Percentiles rank a stretch among this genome's conserved stretches.
phyloP scores from a whole-genome alignment of 176 grass and related monocot species.

The Alopecurus myosuroides region DNA sequence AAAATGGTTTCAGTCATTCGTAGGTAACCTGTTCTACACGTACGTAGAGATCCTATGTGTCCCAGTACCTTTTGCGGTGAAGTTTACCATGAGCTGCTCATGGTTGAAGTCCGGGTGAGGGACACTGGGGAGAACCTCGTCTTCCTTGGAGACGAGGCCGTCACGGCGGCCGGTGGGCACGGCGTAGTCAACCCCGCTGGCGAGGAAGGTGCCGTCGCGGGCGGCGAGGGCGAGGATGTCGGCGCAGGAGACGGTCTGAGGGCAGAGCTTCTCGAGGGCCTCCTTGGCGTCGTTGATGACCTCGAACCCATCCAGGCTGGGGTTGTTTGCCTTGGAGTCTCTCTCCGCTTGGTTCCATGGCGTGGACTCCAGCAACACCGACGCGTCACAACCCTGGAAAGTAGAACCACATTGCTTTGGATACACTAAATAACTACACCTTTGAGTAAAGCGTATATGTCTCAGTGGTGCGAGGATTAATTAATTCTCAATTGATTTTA shows the following conservation, averaged over 20 bases:
- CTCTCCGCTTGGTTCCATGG: conserved; percentile 18
- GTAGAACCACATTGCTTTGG: neutral
- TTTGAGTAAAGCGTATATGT: too few species aligned
- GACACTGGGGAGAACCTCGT: conserved; percentile 14
- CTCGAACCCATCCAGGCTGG: conserved; percentile 31
- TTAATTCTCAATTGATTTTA: too few species aligned
- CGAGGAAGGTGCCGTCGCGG: neutral
- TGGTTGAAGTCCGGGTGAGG: conserved; percentile 12
- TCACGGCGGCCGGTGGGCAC: conserved; percentile 25
- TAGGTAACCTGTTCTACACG: too few species aligned
- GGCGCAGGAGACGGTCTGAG: conserved; percentile 67
- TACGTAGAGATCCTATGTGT: neutral
- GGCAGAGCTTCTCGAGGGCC: conserved; percentile 38
- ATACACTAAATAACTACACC: too few species aligned
- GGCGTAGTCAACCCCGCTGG: conserved; percentile 1
- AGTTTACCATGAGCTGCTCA: neutral
- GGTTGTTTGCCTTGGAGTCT: conserved; percentile 22
- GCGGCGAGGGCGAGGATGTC: conserved; percentile 68
- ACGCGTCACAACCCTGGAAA: conserved; percentile 40
- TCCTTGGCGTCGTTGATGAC: conserved; percentile 29
- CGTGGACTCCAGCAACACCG: conserved; percentile 41
- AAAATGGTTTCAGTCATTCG: neutral
- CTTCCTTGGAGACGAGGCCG: conserved; percentile 16
- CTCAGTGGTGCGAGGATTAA: too few species aligned
- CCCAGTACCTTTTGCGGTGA: conserved; percentile 10